Evolutionary conservation across 768 basidiomycete genomes (phyloP).

Genomic region (Dentipellis sp.): DNA sequence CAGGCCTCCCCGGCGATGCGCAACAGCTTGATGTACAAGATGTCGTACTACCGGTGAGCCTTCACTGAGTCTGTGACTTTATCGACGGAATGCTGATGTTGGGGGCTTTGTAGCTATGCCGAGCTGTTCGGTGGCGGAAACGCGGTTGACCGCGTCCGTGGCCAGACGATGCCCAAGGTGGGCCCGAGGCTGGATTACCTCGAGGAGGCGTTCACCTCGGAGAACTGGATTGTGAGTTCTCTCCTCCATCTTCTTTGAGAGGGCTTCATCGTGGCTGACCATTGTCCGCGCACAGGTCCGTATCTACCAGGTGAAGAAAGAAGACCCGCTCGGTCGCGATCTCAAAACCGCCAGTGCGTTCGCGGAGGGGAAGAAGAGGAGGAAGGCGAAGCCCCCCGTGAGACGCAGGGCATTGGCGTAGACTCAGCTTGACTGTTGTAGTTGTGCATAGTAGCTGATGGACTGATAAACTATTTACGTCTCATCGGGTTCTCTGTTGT

Average conservation of each 20-base stretch:
- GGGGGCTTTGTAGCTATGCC: slow-evolving; percentile 47
- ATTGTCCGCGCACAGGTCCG: slow-evolving; percentile 47
- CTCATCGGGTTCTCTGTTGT: too few species aligned
- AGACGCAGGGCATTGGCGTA: slow-evolving; percentile 29
- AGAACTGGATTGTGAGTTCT: slow-evolving; percentile 92
- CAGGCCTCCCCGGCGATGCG: slow-evolving; percentile 80
- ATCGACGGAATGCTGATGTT: background rate
- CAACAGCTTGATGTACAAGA: slow-evolving; percentile 98
- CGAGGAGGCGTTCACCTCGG: slow-evolving; percentile 98
- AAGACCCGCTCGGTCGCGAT: slow-evolving; percentile 85
- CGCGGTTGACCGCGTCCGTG: slow-evolving; percentile 80
- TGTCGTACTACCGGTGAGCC: slow-evolving; percentile 86
- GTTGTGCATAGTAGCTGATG: background rate
- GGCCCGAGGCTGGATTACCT: slow-evolving; percentile 76
- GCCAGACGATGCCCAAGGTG: slow-evolving; percentile 67
- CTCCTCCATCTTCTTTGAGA: background rate
- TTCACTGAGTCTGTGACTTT: background rate
- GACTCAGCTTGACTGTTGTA: background rate
- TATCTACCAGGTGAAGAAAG: slow-evolving; percentile 92
- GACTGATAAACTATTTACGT: background rate
- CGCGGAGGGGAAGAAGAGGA: slow-evolving; percentile 80
- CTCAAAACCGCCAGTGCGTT: slow-evolving; percentile 84
- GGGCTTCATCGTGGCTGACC: background rate
- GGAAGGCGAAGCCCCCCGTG: slow-evolving; percentile 59
- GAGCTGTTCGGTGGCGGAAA: slow-evolving; percentile 78